Conservation (phyloP, 257 asterid genomes). For the Vinca minor region DNA sequence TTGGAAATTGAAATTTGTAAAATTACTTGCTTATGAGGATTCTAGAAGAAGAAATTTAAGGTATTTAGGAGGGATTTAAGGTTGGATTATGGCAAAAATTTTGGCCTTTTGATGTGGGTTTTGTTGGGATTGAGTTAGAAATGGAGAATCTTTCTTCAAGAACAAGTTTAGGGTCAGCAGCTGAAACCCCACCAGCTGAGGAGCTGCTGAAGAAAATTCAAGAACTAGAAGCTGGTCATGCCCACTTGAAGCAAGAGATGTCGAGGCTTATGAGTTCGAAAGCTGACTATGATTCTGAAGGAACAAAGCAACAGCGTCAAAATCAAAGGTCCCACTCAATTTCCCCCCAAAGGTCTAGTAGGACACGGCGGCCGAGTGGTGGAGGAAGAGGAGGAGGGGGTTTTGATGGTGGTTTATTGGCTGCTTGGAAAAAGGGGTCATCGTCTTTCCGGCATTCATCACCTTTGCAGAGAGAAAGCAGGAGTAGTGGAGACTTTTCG, state of each 20-base stretch:
- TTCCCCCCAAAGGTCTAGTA: conserved; percentile 61
- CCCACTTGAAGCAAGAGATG: conserved; percentile 74
- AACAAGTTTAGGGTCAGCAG: conserved; percentile 22
- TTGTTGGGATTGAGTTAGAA: conserved; percentile 4
- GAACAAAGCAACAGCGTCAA: conserved; percentile 25
- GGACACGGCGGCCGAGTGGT: conserved; percentile 29
- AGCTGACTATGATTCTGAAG: conserved; percentile 15
- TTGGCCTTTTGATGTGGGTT: conserved; percentile 10
- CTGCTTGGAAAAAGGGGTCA: conserved; percentile 57
- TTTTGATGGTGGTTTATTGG: conserved; percentile 17
- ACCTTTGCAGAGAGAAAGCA: conserved; percentile 73
- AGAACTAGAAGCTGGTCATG: conserved; percentile 74
- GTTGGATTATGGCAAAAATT: conserved; percentile 5
- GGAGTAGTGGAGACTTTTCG: no score
- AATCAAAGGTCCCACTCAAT: conserved; percentile 72
- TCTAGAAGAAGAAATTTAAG: neutral
- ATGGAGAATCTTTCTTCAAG: conserved; percentile 10
- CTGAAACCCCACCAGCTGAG: conserved; percentile 52
- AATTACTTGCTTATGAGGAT: neutral
- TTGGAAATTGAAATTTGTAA: neutral
- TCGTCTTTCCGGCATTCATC: conserved; percentile 60
- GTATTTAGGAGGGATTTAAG: no score
- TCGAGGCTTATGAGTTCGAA: conserved; percentile 44
- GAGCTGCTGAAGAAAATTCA: conserved; percentile 78
- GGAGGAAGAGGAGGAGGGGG: conserved; percentile 27